Percentiles rank a stretch among this genome's conserved stretches.
phyloP scores from a whole-genome alignment of 2,329 filamentous ascomycete species.

The Claviceps sp. region DNA sequence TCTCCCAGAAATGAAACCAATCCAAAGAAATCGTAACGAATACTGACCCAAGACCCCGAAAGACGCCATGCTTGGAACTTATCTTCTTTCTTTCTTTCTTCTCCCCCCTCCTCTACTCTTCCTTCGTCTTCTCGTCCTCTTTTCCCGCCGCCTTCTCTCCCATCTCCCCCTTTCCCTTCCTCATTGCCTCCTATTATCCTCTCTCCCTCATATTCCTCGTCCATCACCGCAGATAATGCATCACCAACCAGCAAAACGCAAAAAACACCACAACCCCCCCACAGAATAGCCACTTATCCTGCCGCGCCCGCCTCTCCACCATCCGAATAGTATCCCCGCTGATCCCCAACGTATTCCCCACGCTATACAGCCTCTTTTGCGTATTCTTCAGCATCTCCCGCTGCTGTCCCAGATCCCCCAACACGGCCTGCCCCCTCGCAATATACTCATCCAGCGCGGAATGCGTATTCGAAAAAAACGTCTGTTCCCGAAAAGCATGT shows the following conservation, averaged over 20 bases:
- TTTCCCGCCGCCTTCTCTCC: background rate
- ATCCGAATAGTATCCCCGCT: conserved; percentile 94
- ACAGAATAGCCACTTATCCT: conserved; percentile 98
- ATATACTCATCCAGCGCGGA: conserved; percentile 86
- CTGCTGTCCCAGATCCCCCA: conserved; percentile 80
- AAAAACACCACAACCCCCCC: conserved; percentile 78
- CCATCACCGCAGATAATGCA: conserved; percentile 60
- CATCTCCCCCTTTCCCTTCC: background rate
- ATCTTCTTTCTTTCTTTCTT: background rate
- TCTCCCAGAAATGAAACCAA: too few species aligned
- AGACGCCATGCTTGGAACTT: conserved; percentile 8
- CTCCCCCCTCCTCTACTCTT: background rate
- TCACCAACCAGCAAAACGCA: conserved; percentile 77
- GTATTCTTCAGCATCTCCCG: conserved; percentile 91
- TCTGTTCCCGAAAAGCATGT: conserved; percentile 80
- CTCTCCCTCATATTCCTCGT: background rate
- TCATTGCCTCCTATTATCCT: background rate
- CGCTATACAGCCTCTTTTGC: conserved; percentile 78
- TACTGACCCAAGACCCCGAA: background rate
- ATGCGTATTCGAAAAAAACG: conserved; percentile 72
- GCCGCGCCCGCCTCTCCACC: conserved; percentile 79
- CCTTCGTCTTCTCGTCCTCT: background rate
- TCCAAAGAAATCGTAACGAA: too few species aligned
- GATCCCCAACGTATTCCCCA: conserved; percentile 85
- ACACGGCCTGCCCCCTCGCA: conserved; percentile 76